phyloP scores from a whole-genome alignment of 345 rosid species.

The Psidium guajava region DNA sequence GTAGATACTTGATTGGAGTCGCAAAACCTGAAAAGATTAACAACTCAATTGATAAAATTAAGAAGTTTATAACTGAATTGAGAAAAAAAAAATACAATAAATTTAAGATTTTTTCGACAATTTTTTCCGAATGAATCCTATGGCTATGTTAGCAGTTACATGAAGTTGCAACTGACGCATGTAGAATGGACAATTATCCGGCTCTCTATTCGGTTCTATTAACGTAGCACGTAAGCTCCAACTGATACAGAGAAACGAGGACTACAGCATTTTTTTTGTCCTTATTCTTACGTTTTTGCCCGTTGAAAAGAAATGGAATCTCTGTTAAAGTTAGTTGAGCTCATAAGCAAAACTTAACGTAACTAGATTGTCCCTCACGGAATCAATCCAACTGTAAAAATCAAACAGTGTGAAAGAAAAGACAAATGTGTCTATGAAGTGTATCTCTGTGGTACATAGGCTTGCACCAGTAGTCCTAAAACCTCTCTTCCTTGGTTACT shows the following conservation, averaged over 20 bases:
- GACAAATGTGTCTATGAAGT: neutral
- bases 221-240: neutral
- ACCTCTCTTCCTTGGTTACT: neutral
- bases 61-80: too few species aligned
- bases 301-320: neutral
- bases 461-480: neutral
- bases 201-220: neutral
- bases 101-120: too few species aligned
- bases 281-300: neutral
- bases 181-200: neutral
- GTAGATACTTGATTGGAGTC: neutral
- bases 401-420: neutral
- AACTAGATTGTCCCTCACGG: neutral
- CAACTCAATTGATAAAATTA: too few species aligned
- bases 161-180: neutral
- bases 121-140: neutral
- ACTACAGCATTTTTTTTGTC: neutral
- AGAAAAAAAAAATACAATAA: too few species aligned
- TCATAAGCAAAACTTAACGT: neutral
- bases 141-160: neutral
- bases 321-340: neutral
- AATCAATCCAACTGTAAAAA: neutral
- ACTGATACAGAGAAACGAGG: neutral
- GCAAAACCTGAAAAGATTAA: neutral
- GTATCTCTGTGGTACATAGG: too few species aligned